Base-by-base conservation (phyloP, 345 rosid species). In the Salix suchowensis region DNA sequence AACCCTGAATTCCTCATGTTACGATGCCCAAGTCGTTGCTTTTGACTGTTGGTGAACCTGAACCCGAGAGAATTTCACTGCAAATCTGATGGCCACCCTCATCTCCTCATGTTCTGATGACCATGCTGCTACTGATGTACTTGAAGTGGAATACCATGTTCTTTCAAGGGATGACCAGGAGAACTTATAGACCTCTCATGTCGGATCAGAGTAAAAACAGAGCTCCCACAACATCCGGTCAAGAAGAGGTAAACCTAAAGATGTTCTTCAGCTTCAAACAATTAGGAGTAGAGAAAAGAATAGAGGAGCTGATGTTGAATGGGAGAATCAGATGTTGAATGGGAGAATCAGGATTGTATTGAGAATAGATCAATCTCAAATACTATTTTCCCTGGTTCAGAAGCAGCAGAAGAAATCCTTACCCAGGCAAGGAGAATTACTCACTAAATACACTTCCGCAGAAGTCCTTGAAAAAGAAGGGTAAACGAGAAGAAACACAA, bases 381-480 rank as follows among this genome's bases (percentile, higher is more conserved):
- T 68, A 64, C 75, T 67, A 83, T 77, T 80, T 77, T 81, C 73
- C 26, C 77, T 70, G 75, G 65, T 80, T 77, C 62, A 75, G 86
- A 83, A 73, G 84, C 74, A 42, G 81, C 66, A 58, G 92, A 91
- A 81, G 96, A 89, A 72, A 75, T 81, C 36, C 87, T 83, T 67
- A 88, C 89, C 64, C 96, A 69, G 91, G 91, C 76, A 96, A 89
- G 86, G 98, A 96, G 89, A 96, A 93, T 79, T 76, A 85, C 82
- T 84, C 87, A n/a, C 96, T 97, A 77, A 86, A 85, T 55, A 79
- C 85, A 70, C 90, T 78, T 74, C 80, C 26, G 26, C 26, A 24
- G 26, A 24, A 24, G 26, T n/a, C n/a, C n/a, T n/a, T n/a, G n/a
- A n/a, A n/a, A n/a, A n/a, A n/a, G n/a, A n/a, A n/a, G n/a, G n/a